Conservation (phyloP, 352 stramenopile species). For the Pythium aristosporum region DNA sequence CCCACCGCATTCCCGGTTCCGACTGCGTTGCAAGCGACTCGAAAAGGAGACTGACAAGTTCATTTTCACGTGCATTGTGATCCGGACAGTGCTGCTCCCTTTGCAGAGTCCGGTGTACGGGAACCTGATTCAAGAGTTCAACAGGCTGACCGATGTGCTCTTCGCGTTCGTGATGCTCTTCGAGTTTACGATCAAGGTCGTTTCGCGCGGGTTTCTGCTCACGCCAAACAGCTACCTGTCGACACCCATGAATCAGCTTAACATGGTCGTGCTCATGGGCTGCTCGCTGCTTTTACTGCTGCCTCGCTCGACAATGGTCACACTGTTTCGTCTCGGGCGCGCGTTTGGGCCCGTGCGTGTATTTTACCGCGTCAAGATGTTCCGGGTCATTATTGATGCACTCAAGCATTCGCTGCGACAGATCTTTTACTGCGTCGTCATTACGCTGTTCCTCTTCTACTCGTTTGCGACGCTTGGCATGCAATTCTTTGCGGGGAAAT, state of each 20-base stretch:
- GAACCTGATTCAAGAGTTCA: constrained; percentile 79
- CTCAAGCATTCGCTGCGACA: constrained; percentile 69
- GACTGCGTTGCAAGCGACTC: constrained; percentile 60
- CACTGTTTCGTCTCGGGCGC: constrained; percentile 68
- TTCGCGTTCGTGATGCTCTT: constrained; percentile 77
- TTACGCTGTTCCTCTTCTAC: constrained; percentile 82
- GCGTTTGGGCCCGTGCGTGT: constrained; percentile 83
- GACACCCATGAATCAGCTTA: constrained; percentile 82
- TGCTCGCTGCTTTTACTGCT: constrained; percentile 74
- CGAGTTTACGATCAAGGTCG: constrained; percentile 84
- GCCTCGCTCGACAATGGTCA: constrained; percentile 72
- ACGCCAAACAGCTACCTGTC: constrained; percentile 81
- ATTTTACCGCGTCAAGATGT: constrained; percentile 84
- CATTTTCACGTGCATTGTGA: constrained; percentile 79
- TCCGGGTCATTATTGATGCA: constrained; percentile 82
- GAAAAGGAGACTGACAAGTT: constrained; percentile 86
- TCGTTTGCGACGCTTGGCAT: constrained; percentile 84
- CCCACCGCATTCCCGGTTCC: constrained; percentile 62
- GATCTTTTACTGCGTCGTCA: constrained; percentile 81
- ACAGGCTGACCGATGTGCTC: constrained; percentile 62
- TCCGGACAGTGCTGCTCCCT: constrained; percentile 70
- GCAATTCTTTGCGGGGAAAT: constrained; percentile 81
- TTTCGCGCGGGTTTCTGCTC: constrained; percentile 75
- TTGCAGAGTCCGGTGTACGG: constrained; percentile 80
- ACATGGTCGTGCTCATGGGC: constrained; percentile 77